Evolutionary conservation across 805 yeast species (phyloP).

Genomic region (Saccharomyces jurei): DNA sequence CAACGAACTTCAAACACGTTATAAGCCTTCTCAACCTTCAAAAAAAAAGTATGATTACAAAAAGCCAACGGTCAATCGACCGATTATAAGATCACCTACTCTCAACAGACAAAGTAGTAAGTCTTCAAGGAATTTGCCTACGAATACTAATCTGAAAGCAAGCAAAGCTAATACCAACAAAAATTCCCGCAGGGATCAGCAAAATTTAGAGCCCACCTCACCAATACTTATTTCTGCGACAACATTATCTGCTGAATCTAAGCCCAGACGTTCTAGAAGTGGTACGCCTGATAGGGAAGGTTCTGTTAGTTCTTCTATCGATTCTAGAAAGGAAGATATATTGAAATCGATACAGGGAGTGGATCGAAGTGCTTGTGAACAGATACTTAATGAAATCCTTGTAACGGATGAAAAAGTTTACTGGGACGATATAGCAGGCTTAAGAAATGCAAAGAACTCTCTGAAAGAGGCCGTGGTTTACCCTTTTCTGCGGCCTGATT

Average conservation of each 20-base stretch:
- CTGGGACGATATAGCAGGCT: constrained; percentile 95
- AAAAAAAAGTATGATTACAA: constrained; percentile 14
- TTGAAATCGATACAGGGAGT: constrained; percentile 46
- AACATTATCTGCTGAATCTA: neutral
- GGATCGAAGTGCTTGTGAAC: constrained; percentile 70
- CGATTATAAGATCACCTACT: constrained; percentile 12
- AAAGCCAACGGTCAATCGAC: constrained; percentile 17
- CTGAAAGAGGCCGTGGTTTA: constrained; percentile 93
- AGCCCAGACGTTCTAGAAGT: neutral
- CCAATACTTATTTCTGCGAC: neutral
- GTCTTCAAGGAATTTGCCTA: neutral
- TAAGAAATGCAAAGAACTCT: constrained; percentile 78
- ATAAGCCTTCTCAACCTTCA: constrained; percentile 1
- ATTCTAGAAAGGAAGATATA: constrained; percentile 13
- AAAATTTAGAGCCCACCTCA: neutral
- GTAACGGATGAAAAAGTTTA: constrained; percentile 87
- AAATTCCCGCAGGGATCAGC: neutral
- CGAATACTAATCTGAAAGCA: neutral
- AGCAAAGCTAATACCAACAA: neutral
- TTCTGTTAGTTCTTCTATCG: constrained; percentile 1
- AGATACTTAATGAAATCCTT: constrained; percentile 81
- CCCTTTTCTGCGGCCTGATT: constrained; percentile 89
- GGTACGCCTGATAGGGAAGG: constrained; percentile 4
- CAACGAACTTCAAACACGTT: neutral
- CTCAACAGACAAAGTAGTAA: neutral